Base-by-base conservation (phyloP, 225 moss, liverwort and hornwort species). In the Asterella californica region DNA sequence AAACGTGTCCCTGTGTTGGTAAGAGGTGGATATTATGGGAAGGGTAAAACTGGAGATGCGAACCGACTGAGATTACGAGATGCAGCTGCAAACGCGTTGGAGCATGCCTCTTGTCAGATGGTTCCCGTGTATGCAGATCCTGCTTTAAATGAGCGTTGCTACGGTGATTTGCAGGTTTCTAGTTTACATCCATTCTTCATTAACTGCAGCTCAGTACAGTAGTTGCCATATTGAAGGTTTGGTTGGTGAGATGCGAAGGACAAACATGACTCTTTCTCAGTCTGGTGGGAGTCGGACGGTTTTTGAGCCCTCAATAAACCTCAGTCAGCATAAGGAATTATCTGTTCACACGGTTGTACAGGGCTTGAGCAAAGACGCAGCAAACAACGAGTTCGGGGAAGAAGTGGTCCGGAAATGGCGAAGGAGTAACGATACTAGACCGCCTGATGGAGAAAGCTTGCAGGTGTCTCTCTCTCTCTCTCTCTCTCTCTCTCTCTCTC, bases 121-220 rank as follows among this genome's bases (percentile, higher is more conserved):
- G 92, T 95, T 67, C 95, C 95, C 29, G 90, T 95, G 17, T 95
- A 93, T 75, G 95, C 95, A 62, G 95, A 95, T 81, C 95, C 95
- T 78, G 91, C 95, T 74, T 88, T 95, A n/a, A 95, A 95, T 62
- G 93, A 95, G 86, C 93, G 95, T 53, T 95, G 93, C 86, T 95
- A 95, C 80, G 95, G 95, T 59, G 91, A 95, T 79, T 87, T 95
- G 76, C 95, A 95, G 95, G 95, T 95, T 59, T n/a, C 29, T 27
- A 42, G 18, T 33, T 48, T 54, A 17, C 8, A 72, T 0, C 48
- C 72, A 48, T 48, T 72, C 27, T 29, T 72, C n/a, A 63, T 11
- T 10, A 7, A 8, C 63, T n/a, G n/a, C 63, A 63, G 17, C 52
- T 52, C 14, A 12, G 17, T 52, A 52, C 7, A 9, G 29, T 30